phyloP scores from a whole-genome alignment of 2,329 filamentous ascomycete species.

The Mycogone perniciosa region DNA sequence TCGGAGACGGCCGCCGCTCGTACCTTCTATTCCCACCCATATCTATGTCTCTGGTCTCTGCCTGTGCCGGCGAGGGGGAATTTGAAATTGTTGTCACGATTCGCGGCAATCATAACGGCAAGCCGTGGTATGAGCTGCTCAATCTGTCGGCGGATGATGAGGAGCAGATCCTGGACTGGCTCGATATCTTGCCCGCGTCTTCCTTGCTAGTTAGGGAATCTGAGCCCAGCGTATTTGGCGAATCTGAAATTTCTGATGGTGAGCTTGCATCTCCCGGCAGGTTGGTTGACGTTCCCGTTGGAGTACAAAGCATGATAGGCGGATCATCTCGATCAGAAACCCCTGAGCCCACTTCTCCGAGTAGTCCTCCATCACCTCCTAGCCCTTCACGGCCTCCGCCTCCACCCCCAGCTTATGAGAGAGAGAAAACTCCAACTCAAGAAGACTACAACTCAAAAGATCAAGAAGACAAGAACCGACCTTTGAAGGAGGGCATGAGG shows the following conservation, averaged over 20 bases:
- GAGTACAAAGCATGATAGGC: slow-evolving; percentile 22
- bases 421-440: slow-evolving; percentile 34
- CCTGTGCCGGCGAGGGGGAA: slow-evolving; percentile 63
- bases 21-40: slow-evolving; percentile 93
- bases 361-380: slow-evolving; percentile 18
- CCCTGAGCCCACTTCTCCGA: slow-evolving; percentile 12
- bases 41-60: slow-evolving; percentile 66
- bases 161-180: slow-evolving; percentile 76
- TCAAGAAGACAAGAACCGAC: slow-evolving; percentile 15
- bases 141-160: slow-evolving; percentile 71
- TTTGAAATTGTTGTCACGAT: slow-evolving; percentile 83
- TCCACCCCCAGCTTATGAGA: slow-evolving; percentile 16
- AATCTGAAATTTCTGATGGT: slow-evolving; percentile 22
- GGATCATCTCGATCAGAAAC: slow-evolving; percentile 18
- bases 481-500: slow-evolving; percentile 32
- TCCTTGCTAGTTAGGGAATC: slow-evolving; percentile 42
- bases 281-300: slow-evolving; percentile 26
- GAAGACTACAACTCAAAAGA: slow-evolving; percentile 15
- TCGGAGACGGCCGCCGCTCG: slow-evolving; percentile 62
- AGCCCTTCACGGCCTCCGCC: slow-evolving; percentile 17
- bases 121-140: slow-evolving; percentile 79
- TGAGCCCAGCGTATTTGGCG: slow-evolving; percentile 28
- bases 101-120: slow-evolving; percentile 57
- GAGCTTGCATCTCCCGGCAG: slow-evolving; percentile 17
- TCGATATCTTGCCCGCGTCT: slow-evolving; percentile 62